Evolutionary conservation across 106 monocot species (phyloP).

Genomic region (Narthecium ossifragum): DNA sequence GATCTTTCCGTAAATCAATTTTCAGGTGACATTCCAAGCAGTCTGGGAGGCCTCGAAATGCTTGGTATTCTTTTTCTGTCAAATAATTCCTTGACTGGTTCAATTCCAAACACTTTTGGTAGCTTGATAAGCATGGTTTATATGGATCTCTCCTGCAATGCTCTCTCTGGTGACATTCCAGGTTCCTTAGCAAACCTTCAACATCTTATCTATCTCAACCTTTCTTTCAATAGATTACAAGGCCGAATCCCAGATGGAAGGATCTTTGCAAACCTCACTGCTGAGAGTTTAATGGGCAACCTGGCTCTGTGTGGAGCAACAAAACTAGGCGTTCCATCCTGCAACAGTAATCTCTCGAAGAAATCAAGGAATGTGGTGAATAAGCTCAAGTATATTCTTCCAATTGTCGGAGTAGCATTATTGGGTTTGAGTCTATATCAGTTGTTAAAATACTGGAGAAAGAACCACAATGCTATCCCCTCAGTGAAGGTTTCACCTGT

Average conservation of each 20-base stretch:
- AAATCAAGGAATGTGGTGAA: neutral
- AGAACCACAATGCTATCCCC: neutral
- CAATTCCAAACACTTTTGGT: neutral
- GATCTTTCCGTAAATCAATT: slow-evolving; percentile 3
- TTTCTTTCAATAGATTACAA: slow-evolving; percentile 24
- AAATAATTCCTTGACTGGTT: slow-evolving; percentile 2
- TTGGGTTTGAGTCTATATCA: neutral
- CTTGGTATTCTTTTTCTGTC: neutral
- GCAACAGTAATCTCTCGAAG: neutral
- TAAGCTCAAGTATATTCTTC: slow-evolving; percentile 8
- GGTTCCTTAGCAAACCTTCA: neutral
- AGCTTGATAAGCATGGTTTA: neutral
- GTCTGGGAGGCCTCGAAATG: slow-evolving; percentile 3
- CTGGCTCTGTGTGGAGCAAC: slow-evolving; percentile 12
- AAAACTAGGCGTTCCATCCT: slow-evolving; percentile 4
- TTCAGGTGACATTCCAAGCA: neutral
- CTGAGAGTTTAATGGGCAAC: slow-evolving; percentile 16
- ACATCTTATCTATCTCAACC: slow-evolving; percentile 2
- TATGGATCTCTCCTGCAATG: slow-evolving; percentile 8
- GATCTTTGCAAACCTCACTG: slow-evolving; percentile 7
- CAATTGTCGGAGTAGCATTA: neutral
- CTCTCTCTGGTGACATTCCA: slow-evolving; percentile 5
- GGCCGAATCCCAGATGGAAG: slow-evolving; percentile 16
- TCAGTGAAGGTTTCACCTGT: too few species aligned
- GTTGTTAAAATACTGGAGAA: neutral